Percentiles rank a stretch among this genome's conserved stretches.
Evolutionary conservation across 2,329 filamentous ascomycete genomes (phyloP).

Genomic region (Clathrospora elynae): DNA sequence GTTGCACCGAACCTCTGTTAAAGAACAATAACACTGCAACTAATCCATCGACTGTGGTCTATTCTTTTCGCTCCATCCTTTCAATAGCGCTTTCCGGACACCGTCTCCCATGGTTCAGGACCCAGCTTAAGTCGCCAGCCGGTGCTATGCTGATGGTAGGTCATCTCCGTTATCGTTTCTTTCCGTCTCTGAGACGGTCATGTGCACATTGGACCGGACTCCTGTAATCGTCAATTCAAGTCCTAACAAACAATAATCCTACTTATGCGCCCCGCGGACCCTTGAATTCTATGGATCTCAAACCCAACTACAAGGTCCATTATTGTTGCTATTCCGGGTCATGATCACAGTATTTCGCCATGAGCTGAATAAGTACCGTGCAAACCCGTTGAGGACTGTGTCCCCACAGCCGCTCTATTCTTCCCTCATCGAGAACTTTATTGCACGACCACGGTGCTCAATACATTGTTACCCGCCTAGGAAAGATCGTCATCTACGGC

Average conservation of each 20-base stretch:
- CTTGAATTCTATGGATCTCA: too few species aligned
- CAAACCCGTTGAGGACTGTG: background rate
- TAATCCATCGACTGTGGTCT: background rate
- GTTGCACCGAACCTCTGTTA: too few species aligned
- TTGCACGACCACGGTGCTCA: background rate
- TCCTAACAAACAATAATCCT: too few species aligned
- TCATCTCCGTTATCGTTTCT: background rate
- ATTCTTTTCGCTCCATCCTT: background rate
- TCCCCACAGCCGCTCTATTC: too few species aligned
- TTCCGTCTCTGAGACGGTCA: background rate
- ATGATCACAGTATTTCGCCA: too few species aligned
- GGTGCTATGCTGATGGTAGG: background rate
- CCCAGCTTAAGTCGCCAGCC: background rate
- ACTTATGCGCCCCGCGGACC: too few species aligned
- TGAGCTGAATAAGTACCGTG: too few species aligned
- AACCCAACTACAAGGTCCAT: too few species aligned
- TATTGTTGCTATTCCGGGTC: too few species aligned
- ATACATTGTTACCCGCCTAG: background rate
- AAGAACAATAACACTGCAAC: too few species aligned
- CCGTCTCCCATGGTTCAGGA: background rate
- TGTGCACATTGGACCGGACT: background rate
- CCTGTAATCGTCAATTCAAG: too few species aligned
- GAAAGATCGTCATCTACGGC: background rate
- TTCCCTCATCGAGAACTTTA: background rate
- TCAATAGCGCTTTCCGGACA: background rate